Conservation (phyloP, 768 basidiomycete species). For the Kwoniella sp. region DNA sequence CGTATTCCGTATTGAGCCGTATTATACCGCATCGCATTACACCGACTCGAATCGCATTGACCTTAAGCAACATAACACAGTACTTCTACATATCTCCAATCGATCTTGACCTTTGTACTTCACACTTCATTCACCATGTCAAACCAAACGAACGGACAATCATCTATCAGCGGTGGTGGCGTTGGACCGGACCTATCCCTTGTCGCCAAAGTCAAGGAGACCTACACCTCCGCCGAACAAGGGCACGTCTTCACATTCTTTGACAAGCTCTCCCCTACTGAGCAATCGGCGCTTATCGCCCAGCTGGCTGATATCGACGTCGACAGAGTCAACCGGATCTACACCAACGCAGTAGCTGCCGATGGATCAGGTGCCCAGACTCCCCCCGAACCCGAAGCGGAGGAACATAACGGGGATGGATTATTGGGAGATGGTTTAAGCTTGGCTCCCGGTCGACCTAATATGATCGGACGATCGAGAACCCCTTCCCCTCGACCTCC, state of each 20-base stretch:
- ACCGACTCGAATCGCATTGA: neutral
- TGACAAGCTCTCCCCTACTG: constrained; percentile 66
- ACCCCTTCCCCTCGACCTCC: constrained; percentile 34
- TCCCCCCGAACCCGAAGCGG: constrained; percentile 18
- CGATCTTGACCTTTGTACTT: too few species aligned
- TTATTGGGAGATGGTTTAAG: neutral
- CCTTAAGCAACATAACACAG: neutral
- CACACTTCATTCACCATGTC: neutral
- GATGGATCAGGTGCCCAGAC: constrained; percentile 57
- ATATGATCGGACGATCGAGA: constrained; percentile 38
- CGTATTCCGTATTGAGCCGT: neutral
- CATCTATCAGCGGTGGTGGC: neutral
- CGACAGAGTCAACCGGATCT: constrained; percentile 86
- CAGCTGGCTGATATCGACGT: constrained; percentile 84
- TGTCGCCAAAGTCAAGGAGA: constrained; percentile 6
- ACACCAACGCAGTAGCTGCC: constrained; percentile 69
- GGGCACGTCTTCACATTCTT: constrained; percentile 87
- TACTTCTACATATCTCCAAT: neutral
- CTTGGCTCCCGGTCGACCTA: constrained; percentile 2
- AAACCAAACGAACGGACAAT: neutral
- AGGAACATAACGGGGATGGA: constrained; percentile 30
- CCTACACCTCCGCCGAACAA: constrained; percentile 78
- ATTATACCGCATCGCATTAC: neutral
- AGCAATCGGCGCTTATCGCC: constrained; percentile 65
- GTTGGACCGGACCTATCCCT: constrained; percentile 3